Conservation (phyloP, 1,139 yeast species). For the Barnettozyma hawaiiensis region DNA sequence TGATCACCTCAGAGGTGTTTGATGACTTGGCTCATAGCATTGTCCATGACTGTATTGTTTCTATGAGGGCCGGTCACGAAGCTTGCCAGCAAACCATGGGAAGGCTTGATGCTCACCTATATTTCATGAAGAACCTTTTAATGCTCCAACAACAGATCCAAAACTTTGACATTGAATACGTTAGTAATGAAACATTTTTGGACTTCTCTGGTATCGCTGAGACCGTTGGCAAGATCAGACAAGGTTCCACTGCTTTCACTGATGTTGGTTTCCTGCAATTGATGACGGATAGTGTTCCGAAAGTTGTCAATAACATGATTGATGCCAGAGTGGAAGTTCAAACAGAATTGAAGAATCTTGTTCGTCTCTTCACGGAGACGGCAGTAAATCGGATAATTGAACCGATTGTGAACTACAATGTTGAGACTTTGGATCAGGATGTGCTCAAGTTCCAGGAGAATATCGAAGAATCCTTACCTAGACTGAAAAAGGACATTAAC, state of each 20-base stretch:
- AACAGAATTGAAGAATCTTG: conserved; percentile 62
- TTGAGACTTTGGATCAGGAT: conserved; percentile 25
- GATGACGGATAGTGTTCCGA: conserved; percentile 70
- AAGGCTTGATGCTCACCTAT: conserved; percentile 55
- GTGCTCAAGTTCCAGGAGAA: conserved; percentile 44
- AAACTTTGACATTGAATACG: conserved; percentile 75
- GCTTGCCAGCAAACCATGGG: conserved; percentile 36
- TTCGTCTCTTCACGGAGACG: conserved; percentile 53
- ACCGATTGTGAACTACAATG: conserved; percentile 13
- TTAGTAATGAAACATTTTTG: conserved; percentile 64
- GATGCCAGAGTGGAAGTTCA: conserved; percentile 81
- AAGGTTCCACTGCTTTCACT: conserved; percentile 25
- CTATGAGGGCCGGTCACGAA: conserved; percentile 48
- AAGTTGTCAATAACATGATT: conserved; percentile 76
- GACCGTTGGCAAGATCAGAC: conserved; percentile 43
- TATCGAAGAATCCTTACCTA: conserved; percentile 48
- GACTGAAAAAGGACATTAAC: conserved; percentile 45
- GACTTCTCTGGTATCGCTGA: conserved; percentile 77
- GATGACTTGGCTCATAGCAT: conserved; percentile 87
- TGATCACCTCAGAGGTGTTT: conserved; percentile 70
- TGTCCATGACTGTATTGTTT: conserved; percentile 70
- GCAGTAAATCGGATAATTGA: conserved; percentile 33
- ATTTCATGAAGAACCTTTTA: conserved; percentile 66
- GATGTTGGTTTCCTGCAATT: conserved; percentile 45
- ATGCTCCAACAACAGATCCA: conserved; percentile 65